These are phyloP conservation scores for Avicennia marina DNA, from an alignment of 257 asterid species.

Conservation along the genomic window DNA sequence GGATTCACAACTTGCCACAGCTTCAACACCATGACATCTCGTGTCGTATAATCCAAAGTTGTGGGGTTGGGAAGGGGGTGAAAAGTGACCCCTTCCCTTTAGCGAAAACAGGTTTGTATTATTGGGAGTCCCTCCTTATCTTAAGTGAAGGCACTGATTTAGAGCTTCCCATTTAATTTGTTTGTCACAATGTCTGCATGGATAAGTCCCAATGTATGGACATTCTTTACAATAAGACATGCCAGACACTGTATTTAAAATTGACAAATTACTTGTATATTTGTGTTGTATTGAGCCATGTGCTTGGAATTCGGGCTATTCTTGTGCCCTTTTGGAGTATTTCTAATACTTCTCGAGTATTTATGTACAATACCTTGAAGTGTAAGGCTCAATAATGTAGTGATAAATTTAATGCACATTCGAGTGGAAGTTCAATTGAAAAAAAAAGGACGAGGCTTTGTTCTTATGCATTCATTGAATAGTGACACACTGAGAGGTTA, in stretches of 20 bases:
- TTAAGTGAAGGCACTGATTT: slow-evolving; percentile 20
- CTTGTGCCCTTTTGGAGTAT: no score
- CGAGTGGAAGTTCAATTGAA: no score
- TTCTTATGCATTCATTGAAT: no score
- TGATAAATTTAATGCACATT: no score
- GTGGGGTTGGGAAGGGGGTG: no score
- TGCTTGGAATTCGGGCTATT: background rate
- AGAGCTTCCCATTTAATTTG: slow-evolving; percentile 17
- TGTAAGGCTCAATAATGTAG: no score
- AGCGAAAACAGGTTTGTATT: slow-evolving; percentile 15
- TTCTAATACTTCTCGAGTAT: no score
- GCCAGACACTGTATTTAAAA: background rate
- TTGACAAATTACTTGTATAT: background rate
- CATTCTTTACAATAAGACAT: slow-evolving; percentile 6
- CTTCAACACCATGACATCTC: slow-evolving; percentile 12
- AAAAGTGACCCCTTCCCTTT: background rate
- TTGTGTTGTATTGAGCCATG: background rate
- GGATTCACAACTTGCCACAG: slow-evolving; percentile 6
- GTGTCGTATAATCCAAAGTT: background rate
- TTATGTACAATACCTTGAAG: no score
- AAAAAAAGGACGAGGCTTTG: no score
- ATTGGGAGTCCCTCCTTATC: slow-evolving; percentile 23
- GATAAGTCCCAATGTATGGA: slow-evolving; percentile 4
- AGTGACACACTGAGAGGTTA: no score
- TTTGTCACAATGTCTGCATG: background rate